phyloP scores from a whole-genome alignment of 495 filamentous ascomycete species.

The Penicillium canescens region DNA sequence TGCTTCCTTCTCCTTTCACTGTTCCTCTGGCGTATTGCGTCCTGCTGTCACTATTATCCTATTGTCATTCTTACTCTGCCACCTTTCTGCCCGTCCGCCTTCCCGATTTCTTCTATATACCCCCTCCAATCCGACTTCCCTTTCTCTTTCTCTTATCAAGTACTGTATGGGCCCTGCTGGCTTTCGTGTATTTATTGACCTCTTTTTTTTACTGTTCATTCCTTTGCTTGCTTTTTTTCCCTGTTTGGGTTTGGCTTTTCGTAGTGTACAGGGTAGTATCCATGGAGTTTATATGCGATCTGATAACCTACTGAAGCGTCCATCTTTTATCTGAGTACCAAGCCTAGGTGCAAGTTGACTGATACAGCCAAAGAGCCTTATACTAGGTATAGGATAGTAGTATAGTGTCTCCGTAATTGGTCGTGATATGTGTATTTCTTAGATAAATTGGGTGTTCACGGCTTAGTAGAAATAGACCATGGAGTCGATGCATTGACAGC shows the following conservation, averaged over 20 bases:
- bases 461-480: slow-evolving; percentile 11
- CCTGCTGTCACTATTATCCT: slow-evolving; percentile 11
- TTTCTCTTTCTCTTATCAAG: slow-evolving; percentile 6
- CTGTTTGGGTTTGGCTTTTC: background rate
- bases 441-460: background rate
- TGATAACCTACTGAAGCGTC: background rate
- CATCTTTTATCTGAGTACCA: background rate
- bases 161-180: slow-evolving; percentile 21
- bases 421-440: background rate
- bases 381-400: no score
- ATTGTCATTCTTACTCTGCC: background rate
- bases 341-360: no score
- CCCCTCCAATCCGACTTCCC: slow-evolving; percentile 18
- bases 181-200: slow-evolving; percentile 25
- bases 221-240: slow-evolving; percentile 7
- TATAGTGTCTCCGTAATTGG: no score
- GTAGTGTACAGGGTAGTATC: slow-evolving; percentile 9
- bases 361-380: no score
- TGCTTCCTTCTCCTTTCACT: background rate
- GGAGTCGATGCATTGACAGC: slow-evolving; percentile 3
- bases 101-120: slow-evolving; percentile 22
- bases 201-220: slow-evolving; percentile 17
- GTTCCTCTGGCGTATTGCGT: background rate
- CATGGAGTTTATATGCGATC: slow-evolving; percentile 1
- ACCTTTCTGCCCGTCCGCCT: background rate